Conservation (phyloP, 1,284 basidiomycete genomes). For the Pholiota adiposa region DNA sequence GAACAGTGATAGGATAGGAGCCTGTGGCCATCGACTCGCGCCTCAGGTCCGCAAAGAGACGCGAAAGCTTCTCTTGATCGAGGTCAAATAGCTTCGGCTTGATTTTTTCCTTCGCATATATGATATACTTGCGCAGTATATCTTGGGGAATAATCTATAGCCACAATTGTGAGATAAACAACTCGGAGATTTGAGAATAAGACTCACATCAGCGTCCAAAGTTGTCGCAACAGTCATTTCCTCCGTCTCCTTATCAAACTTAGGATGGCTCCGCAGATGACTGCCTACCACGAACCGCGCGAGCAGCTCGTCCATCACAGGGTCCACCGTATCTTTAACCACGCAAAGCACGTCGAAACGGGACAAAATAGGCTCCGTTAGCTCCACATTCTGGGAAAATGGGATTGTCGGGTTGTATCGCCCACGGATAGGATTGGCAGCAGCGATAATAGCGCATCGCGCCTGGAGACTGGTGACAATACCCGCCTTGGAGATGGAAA, state of each 20-base stretch:
- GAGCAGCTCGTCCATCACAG: conserved; percentile 95
- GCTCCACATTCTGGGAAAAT: conserved; percentile 97
- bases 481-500: conserved; percentile 98
- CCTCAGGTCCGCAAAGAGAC: conserved; percentile 96
- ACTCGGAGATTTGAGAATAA: not conserved
- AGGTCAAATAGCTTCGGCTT: conserved; percentile 92
- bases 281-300: conserved; percentile 97
- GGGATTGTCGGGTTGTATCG: conserved; percentile 97
- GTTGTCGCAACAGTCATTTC: conserved; percentile 91
- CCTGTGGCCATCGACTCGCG: conserved; percentile 97
- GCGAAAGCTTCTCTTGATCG: conserved; percentile 94
- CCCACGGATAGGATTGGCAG: conserved; percentile 96
- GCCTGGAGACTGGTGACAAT: conserved; percentile 98
- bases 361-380: conserved; percentile 99
- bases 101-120: conserved; percentile 96
- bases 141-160: conserved; percentile 95
- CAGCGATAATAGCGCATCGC: conserved; percentile 96
- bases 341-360: conserved; percentile 99
- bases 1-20: conserved; percentile 97
- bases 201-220: conserved; percentile 88
- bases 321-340: conserved; percentile 97
- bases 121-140: conserved; percentile 97
- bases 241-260: conserved; percentile 82
- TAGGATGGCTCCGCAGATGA: conserved; percentile 93
- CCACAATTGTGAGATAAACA: conserved; percentile 7